phyloP scores from a whole-genome alignment of 1,284 basidiomycete genomes.

The Abortiporus biennis region DNA sequence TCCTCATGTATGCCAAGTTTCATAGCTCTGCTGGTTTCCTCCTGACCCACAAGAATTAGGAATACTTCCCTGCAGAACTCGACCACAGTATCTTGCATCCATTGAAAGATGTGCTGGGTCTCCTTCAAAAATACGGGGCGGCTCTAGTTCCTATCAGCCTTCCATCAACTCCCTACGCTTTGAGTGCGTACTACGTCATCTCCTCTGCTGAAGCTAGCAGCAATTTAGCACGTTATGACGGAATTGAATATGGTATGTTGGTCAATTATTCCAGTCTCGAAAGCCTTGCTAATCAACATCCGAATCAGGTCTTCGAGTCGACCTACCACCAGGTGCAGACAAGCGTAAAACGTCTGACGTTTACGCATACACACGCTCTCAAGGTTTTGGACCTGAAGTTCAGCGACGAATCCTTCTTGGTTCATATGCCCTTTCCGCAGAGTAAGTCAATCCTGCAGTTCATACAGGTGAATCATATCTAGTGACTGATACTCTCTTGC shows the following conservation, averaged over 20 bases:
- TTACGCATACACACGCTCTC: conserved; percentile 56
- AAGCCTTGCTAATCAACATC: not conserved
- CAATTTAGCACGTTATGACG: conserved; percentile 89
- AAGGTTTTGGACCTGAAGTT: conserved; percentile 82
- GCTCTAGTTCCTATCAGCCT: conserved; percentile 70
- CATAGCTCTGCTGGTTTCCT: conserved; percentile 17
- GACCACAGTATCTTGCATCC: conserved; percentile 40
- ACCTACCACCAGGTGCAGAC: conserved; percentile 35
- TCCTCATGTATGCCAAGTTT: conserved; percentile 32
- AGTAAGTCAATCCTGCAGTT: conserved; percentile 44
- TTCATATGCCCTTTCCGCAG: conserved; percentile 87
- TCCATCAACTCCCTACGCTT: conserved; percentile 70
- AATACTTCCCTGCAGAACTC: conserved; percentile 80
- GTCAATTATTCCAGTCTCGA: conserved; percentile 1
- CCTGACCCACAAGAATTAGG: conserved; percentile 32
- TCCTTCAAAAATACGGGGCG: conserved; percentile 61
- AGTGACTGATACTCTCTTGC: too few species aligned
- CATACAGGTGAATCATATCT: too few species aligned
- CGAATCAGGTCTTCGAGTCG: conserved; percentile 40
- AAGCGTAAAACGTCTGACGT: conserved; percentile 39
- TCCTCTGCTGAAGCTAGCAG: conserved; percentile 93
- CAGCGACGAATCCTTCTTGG: conserved; percentile 87
- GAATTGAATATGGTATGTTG: conserved; percentile 62
- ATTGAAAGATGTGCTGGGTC: conserved; percentile 41
- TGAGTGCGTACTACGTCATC: conserved; percentile 94